A percentile compares a stretch with the other conserved stretches of the same genome.
These are phyloP conservation scores for Chlamydomonas eustigma DNA, from an alignment of 139 green algal genomes.

Conservation along the genomic window DNA sequence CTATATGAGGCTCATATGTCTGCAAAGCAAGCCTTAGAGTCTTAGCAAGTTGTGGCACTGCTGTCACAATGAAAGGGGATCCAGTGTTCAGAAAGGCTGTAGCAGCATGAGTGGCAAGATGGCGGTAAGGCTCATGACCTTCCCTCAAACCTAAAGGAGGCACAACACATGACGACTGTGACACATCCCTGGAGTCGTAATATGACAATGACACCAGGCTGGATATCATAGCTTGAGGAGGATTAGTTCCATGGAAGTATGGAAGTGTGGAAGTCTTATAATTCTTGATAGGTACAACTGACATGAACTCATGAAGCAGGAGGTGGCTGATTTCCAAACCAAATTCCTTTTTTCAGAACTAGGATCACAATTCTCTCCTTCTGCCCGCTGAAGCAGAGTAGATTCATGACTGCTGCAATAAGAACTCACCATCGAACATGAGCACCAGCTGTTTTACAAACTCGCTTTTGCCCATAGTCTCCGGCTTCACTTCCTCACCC, in stretches of 20 bases:
- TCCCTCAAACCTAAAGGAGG: conserved; percentile 27
- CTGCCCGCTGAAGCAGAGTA: background rate
- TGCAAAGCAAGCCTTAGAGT: conserved; percentile 29
- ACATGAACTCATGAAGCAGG: no score
- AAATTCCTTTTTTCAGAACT: no score
- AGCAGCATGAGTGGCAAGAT: conserved; percentile 29
- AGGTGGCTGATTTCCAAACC: no score
- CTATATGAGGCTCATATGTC: conserved; percentile 25
- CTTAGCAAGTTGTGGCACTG: conserved; percentile 20
- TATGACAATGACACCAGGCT: no score
- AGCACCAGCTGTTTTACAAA: conserved; percentile 35
- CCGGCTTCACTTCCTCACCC: background rate
- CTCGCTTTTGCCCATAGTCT: conserved; percentile 12
- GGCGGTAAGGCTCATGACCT: conserved; percentile 40
- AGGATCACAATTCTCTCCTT: no score
- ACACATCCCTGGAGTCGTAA: no score
- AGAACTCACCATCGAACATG: conserved; percentile 23
- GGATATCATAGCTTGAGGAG: no score
- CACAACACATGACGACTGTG: background rate
- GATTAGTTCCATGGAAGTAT: no score
- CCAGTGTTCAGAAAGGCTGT: conserved; percentile 13
- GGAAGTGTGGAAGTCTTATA: no score
- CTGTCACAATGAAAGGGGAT: conserved; percentile 19
- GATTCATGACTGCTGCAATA: background rate
- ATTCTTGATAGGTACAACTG: no score